Base-by-base conservation (phyloP, 2,329 filamentous ascomycete genomes). In the Penicillium thymicola region DNA sequence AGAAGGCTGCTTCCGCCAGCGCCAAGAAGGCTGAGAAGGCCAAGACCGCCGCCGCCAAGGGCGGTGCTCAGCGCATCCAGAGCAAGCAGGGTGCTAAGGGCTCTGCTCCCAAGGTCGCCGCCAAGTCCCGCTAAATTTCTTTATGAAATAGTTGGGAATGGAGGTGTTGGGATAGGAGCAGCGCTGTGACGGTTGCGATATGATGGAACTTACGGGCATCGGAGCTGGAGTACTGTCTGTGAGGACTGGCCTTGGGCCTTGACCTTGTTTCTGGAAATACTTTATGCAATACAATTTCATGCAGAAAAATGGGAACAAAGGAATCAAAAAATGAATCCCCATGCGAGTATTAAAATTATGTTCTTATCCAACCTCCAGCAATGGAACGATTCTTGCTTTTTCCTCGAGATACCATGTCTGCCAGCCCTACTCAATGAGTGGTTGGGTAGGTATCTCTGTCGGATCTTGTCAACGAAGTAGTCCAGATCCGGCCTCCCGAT, bases 11-110 rank as follows among this genome's bases (percentile, higher is more conserved):
- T 64, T 85, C 86, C 63, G 88, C 90, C 80, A 89, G 86, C 78
- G 87, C 86, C 79, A 99, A 97, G 91, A 99, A 97, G 90, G 89
- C 90, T 59, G 92, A 97, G 82, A 99, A 99, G 91, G 94, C 94
- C 73, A 97, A 97, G 90, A 83, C 72, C 74, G 92, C 92, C 67
- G 85, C 87, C 68, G 81, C 87, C 76, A 89, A 90, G 82, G 92
- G 91, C 75, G 85, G 92, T 82, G 83, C 85, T 68, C 78, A 81
- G 73, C 87, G 89, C 79, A 90, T 96, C 78, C 83, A 88, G 78
- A 92, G 91, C 87, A 99, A 99, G 90, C 91, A 96, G 86, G 92
- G 91, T 75, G 88, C 91, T 67, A 96, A 96, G 87, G 94, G 94
- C 74, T 86, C 92, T 70, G 86, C 85, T 71, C 80, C 82, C 76